These are phyloP conservation scores for Dictyostelium citrinum DNA, from an alignment of 78 protist species.

Conservation along the genomic window DNA sequence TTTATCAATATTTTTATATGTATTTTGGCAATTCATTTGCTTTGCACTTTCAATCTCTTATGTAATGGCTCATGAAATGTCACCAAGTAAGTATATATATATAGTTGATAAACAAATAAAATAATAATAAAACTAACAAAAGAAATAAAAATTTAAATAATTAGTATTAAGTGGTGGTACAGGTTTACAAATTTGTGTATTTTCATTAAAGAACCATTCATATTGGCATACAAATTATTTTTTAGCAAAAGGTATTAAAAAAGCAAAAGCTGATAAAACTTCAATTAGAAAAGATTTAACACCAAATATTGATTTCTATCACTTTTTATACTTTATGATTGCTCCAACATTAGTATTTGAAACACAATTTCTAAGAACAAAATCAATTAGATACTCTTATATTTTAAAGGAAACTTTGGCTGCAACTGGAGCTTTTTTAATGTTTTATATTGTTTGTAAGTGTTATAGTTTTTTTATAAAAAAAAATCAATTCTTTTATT, in stretches of 20 bases:
- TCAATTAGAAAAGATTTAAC: constrained; percentile 40
- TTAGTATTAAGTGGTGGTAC: constrained; percentile 68
- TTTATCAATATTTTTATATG: constrained; percentile 11
- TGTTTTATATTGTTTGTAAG: constrained; percentile 37
- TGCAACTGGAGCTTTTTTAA: constrained; percentile 43
- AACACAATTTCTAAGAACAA: constrained; percentile 75
- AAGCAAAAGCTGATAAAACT: constrained; percentile 21
- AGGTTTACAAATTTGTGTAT: constrained; percentile 65
- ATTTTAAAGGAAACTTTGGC: constrained; percentile 58
- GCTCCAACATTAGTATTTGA: constrained; percentile 83
- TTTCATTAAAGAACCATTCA: constrained; percentile 63
- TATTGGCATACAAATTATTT: constrained; percentile 67
- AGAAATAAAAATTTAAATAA: not conserved
- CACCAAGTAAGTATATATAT: constrained; percentile 76
- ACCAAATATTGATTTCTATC: constrained; percentile 21
- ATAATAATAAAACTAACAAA: not conserved
- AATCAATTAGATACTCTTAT: constrained; percentile 29
- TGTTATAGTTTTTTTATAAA: not conserved
- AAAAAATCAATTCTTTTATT: not conserved
- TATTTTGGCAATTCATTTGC: constrained; percentile 29
- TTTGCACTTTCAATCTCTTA: not conserved
- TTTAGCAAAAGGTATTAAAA: constrained; percentile 11
- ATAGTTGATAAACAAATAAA: too few species aligned
- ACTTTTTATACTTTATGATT: constrained; percentile 58
- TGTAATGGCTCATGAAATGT: constrained; percentile 33